A percentile compares a stretch with the other conserved stretches of the same genome.
Conservation (phyloP, 1,139 yeast genomes). For the Wickerhamomyces sp. region DNA sequence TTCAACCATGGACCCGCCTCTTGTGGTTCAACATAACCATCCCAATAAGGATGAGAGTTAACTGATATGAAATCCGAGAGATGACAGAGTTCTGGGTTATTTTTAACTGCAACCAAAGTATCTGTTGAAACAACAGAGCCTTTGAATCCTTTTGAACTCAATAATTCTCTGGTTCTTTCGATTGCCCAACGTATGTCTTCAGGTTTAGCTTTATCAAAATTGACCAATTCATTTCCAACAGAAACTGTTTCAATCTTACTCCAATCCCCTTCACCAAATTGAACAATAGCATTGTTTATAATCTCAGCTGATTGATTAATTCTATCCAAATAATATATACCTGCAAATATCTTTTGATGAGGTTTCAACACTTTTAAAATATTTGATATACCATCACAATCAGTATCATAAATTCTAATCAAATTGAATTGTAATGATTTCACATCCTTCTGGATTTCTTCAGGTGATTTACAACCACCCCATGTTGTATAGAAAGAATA, state of each 20-base stretch:
- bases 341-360: slow-evolving; percentile 62
- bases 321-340: slow-evolving; percentile 53
- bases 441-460: slow-evolving; percentile 53
- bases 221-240: slow-evolving; percentile 75
- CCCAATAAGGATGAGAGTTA: slow-evolving; percentile 77
- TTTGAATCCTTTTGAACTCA: slow-evolving; percentile 51
- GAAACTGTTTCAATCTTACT: slow-evolving; percentile 62
- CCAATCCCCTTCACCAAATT: slow-evolving; percentile 55
- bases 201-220: slow-evolving; percentile 55
- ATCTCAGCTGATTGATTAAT: slow-evolving; percentile 44
- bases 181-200: slow-evolving; percentile 49
- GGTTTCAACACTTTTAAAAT: slow-evolving; percentile 54
- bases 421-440: slow-evolving; percentile 46
- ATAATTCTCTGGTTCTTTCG: slow-evolving; percentile 47
- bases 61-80: slow-evolving; percentile 73
- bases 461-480: slow-evolving; percentile 65
- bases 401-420: slow-evolving; percentile 75
- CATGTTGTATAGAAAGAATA: slow-evolving; percentile 69
- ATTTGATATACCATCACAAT: slow-evolving; percentile 66
- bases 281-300: slow-evolving; percentile 46
- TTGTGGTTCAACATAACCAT: slow-evolving; percentile 57
- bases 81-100: slow-evolving; percentile 61
- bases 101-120: slow-evolving; percentile 64
- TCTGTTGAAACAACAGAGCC: slow-evolving; percentile 77
- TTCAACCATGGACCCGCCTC: slow-evolving; percentile 67